A percentile compares a stretch with the other conserved stretches of the same genome.
Conservation (phyloP, 257 asterid genomes). For the Solanum rostratum region DNA sequence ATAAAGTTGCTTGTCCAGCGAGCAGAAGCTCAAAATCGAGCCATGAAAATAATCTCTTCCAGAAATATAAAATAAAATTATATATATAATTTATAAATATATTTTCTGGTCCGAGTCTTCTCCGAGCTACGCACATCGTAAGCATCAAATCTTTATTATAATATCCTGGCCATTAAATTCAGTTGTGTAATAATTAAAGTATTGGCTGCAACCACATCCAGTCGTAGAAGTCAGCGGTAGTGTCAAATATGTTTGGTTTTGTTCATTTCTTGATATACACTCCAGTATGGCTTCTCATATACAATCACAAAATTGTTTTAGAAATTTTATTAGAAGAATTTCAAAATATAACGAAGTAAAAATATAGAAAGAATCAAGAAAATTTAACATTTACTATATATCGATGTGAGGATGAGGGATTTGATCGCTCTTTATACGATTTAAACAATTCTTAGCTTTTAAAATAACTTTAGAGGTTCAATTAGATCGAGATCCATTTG, state of each 20-base stretch:
- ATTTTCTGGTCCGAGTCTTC: neutral
- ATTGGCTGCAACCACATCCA: neutral
- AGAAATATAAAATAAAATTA: too few species aligned
- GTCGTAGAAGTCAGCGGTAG: neutral
- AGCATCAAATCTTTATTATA: neutral
- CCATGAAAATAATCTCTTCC: too few species aligned
- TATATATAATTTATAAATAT: too few species aligned
- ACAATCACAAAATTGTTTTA: neutral
- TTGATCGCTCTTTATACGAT: too few species aligned
- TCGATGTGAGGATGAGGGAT: accelerated
- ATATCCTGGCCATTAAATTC: neutral
- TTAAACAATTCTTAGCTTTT: too few species aligned
- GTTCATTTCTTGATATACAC: neutral
- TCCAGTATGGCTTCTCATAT: neutral
- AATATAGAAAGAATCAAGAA: too few species aligned
- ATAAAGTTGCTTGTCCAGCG: too few species aligned
- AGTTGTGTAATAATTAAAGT: neutral
- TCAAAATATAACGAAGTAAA: neutral
- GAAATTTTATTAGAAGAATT: accelerated
- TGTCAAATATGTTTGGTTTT: neutral
- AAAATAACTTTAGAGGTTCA: too few species aligned
- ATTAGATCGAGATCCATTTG: too few species aligned
- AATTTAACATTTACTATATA: too few species aligned
- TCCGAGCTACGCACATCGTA: neutral
- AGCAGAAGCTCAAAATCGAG: too few species aligned